Percentiles rank a stretch among this genome's conserved stretches.
phyloP scores from a whole-genome alignment of 2,329 filamentous ascomycete species.

The Trichoderma gracile region DNA sequence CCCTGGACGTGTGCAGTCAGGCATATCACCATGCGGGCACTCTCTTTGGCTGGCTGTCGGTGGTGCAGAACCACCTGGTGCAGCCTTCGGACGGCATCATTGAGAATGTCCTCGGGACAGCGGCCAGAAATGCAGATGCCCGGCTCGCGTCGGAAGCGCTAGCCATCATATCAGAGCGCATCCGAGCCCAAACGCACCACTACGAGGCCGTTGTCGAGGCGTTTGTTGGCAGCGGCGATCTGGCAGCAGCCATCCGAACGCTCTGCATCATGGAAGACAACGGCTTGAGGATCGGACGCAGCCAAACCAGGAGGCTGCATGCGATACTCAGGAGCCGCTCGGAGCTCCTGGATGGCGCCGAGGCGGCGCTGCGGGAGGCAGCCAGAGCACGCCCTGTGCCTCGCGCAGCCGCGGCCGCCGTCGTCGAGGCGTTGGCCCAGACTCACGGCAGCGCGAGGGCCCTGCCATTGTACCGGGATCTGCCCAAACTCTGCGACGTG shows the following conservation, averaged over 20 bases:
- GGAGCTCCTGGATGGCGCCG: conserved; percentile 51
- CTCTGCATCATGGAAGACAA: conserved; percentile 70
- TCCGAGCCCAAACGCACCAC: conserved; percentile 64
- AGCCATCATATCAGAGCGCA: conserved; percentile 42
- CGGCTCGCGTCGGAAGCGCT: conserved; percentile 71
- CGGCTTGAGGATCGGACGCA: conserved; percentile 53
- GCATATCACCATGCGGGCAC: conserved; percentile 65
- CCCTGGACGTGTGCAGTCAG: conserved; percentile 74
- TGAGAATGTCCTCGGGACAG: conserved; percentile 69
- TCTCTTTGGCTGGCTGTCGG: conserved; percentile 68
- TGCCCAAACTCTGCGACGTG: conserved; percentile 34
- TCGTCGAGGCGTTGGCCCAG: conserved; percentile 40
- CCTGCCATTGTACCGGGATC: conserved; percentile 38
- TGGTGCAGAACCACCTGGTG: conserved; percentile 51
- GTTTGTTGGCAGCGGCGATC: conserved; percentile 61
- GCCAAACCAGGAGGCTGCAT: conserved; percentile 65
- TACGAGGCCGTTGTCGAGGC: conserved; percentile 78
- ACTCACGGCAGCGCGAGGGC: conserved; percentile 36
- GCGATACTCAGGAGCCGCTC: conserved; percentile 52
- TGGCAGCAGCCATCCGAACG: conserved; percentile 66
- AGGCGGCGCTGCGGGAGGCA: conserved; percentile 58
- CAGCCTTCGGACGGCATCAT: conserved; percentile 61
- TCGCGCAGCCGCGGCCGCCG: conserved; percentile 39
- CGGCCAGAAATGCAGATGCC: conserved; percentile 67
- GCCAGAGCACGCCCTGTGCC: conserved; percentile 39